Evolutionary conservation across 768 basidiomycete genomes (phyloP), one percentile per base, ranked within the genome.

Genomic region (Amanita rimosa): DNA sequence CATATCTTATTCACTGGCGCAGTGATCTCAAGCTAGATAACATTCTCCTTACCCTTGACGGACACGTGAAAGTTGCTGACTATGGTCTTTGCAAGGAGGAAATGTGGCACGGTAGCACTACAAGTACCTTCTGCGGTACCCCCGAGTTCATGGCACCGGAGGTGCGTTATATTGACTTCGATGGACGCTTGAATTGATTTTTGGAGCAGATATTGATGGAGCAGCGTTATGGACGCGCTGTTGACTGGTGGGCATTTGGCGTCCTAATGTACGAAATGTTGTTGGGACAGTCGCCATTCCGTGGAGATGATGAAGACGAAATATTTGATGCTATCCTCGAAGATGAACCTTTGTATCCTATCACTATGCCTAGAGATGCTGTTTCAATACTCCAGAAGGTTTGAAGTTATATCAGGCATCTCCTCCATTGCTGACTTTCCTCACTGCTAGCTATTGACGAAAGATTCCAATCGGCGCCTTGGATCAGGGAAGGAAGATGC

Each of bases 191-290:
- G 56, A 55, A 55, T 43, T 16, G 5, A 42, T 36, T 24, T n/a
- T 6, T 51, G 27, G 8, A 13, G 24, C 53, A 98, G 94, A 99
- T 99, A 64, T 74, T 99, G 46, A 77, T 98, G n/a, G 96, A 99
- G 68, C 96, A 98, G 68, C 87, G 93, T 41, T 99, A 99, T 58
- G 94, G 93, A 8, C 90, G 93, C 34, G 95, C 96, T 9, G 96
- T 99, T 36, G 96, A 99, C 62, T 99, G 96, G 96, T 99, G 96
- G 96, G 96, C 96, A 10, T 98, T 98, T 63, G 96, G 96, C 54
- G 96, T 99, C 3, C 67, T 99, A 57, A 97, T 87, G 21, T 99
- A 99, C 62, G 96, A 99, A 68, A 99, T 99, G 96, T 67, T 99
- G 47, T 75, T 98, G 21, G 96, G 96, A 40, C 96, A 98, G 67